These are phyloP conservation scores for Zasmidium citrigriseum DNA, from an alignment of 2,329 filamentous ascomycete genomes.

Conservation along the genomic window DNA sequence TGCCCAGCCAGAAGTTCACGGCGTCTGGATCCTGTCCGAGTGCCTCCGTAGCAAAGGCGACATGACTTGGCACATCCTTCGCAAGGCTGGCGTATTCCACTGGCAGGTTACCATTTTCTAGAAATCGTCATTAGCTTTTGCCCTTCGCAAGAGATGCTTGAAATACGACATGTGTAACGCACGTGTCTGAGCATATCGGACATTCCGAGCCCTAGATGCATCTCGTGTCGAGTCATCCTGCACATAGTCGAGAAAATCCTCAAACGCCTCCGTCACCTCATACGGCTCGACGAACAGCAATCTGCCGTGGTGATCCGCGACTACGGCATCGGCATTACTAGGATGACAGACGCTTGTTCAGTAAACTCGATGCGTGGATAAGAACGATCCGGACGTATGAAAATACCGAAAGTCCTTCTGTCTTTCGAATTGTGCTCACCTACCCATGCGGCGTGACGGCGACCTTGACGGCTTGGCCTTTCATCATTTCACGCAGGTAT, in stretches of 20 bases:
- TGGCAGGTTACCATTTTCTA: conserved; percentile 79
- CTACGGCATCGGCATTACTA: conserved; percentile 61
- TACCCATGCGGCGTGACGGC: conserved; percentile 74
- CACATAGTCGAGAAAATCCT: conserved; percentile 63
- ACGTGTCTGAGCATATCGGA: conserved; percentile 77
- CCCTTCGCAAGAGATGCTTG: not conserved
- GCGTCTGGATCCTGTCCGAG: conserved; percentile 68
- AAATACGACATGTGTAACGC: conserved; percentile 32
- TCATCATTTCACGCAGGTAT: conserved; percentile 60
- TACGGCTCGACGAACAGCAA: conserved; percentile 68
- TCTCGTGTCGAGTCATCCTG: conserved; percentile 42
- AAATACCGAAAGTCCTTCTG: not conserved
- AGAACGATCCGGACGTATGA: not conserved
- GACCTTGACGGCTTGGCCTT: conserved; percentile 65
- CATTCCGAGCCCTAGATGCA: conserved; percentile 25
- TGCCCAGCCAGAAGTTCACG: conserved; percentile 81
- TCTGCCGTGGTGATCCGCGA: conserved; percentile 60
- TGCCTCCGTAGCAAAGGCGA: conserved; percentile 73
- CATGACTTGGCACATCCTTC: conserved; percentile 61
- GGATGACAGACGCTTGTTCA: not conserved
- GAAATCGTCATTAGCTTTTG: not conserved
- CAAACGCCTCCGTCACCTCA: conserved; percentile 66
- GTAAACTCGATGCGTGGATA: not conserved
- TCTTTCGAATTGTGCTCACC: conserved; percentile 27
- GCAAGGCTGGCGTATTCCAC: conserved; percentile 69